phyloP scores from a whole-genome alignment of 2,329 filamentous ascomycete genomes.

The Exophiala dermatitidis region DNA sequence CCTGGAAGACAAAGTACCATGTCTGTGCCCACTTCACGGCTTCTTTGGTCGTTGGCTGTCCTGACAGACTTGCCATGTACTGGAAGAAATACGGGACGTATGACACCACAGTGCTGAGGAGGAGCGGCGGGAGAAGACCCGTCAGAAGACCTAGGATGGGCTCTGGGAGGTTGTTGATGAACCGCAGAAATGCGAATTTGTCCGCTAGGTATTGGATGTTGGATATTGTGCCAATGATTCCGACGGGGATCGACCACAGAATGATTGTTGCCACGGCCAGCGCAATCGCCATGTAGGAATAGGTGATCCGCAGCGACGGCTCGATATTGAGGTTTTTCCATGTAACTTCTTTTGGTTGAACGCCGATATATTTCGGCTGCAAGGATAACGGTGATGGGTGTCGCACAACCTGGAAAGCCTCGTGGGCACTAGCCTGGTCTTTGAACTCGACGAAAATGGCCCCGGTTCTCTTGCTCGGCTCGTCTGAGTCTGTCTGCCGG shows the following conservation, averaged over 20 bases:
- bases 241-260: conserved; percentile 75
- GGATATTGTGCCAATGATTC: conserved; percentile 76
- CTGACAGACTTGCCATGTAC: conserved; percentile 70
- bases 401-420: conserved; percentile 59
- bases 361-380: conserved; percentile 73
- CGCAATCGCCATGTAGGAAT: conserved; percentile 63
- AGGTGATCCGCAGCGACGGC: conserved; percentile 53
- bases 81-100: conserved; percentile 81
- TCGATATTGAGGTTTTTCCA: conserved; percentile 76
- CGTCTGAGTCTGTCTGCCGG: conserved; percentile 9
- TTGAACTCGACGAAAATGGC: conserved; percentile 88
- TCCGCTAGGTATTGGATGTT: conserved; percentile 64
- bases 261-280: conserved; percentile 65
- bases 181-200: conserved; percentile 56
- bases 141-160: conserved; percentile 70
- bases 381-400: conserved; percentile 62
- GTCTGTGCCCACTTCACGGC: conserved; percentile 87
- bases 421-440: conserved; percentile 73
- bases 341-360: conserved; percentile 76
- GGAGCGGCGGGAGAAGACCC: conserved; percentile 72
- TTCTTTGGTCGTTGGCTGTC: conserved; percentile 69
- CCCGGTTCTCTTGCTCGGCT: conserved; percentile 34
- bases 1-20: conserved; percentile 65
- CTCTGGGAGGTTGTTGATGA: conserved; percentile 63
- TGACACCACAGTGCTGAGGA: conserved; percentile 70